Conservation (phyloP, 1,284 basidiomycete genomes). For the Pterula multifida region DNA sequence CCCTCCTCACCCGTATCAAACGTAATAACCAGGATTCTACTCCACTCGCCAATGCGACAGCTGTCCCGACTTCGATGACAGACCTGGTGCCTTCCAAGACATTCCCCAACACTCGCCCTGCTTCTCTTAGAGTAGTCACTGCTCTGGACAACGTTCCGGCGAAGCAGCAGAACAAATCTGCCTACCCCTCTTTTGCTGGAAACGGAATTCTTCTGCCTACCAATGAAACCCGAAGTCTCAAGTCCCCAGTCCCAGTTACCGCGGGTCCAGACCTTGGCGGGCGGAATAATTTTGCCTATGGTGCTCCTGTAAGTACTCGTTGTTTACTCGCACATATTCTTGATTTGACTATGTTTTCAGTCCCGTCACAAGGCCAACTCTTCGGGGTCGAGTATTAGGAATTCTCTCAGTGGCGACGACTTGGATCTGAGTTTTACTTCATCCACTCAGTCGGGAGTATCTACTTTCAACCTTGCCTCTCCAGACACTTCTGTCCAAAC, state of each 20-base stretch:
- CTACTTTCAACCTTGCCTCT: not conserved
- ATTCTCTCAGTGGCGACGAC: constrained; percentile 63
- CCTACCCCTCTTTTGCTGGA: constrained; percentile 64
- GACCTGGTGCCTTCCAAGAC: constrained; percentile 28
- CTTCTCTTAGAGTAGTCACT: constrained; percentile 62
- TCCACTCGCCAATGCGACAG: constrained; percentile 12
- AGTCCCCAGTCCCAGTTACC: constrained; percentile 69
- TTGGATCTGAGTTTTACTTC: constrained; percentile 42
- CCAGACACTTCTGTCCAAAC: constrained; percentile 13
- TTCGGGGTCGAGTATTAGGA: constrained; percentile 44
- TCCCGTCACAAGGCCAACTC: constrained; percentile 5
- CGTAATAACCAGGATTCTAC: constrained; percentile 42
- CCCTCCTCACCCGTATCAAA: constrained; percentile 62
- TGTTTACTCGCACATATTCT: constrained; percentile 2
- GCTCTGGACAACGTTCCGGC: constrained; percentile 44
- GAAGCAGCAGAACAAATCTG: constrained; percentile 73
- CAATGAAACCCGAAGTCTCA: constrained; percentile 41
- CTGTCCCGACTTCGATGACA: constrained; percentile 23
- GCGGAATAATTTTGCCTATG: constrained; percentile 33
- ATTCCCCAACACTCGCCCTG: constrained; percentile 50
- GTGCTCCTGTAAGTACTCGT: constrained; percentile 6
- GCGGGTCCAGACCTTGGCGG: constrained; percentile 73
- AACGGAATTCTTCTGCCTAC: constrained; percentile 60
- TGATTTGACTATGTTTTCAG: not conserved
- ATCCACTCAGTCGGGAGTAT: constrained; percentile 17